Evolutionary conservation across 768 basidiomycete species (phyloP).

Genomic region (Wakefieldia striispora): DNA sequence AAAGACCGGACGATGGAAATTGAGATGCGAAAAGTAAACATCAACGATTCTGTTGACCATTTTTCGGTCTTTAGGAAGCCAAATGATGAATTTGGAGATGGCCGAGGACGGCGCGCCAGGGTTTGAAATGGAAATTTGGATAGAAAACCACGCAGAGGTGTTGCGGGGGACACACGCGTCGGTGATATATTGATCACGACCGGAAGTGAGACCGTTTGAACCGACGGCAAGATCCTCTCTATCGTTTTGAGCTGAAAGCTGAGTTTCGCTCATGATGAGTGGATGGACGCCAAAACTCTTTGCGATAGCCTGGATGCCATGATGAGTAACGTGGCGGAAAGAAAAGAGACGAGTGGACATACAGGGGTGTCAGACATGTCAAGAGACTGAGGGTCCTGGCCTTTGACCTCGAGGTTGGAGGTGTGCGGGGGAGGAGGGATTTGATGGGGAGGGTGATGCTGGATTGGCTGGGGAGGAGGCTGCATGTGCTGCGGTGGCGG

Average conservation of each 20-base stretch:
- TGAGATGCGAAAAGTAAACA: conserved; percentile 75
- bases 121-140: conserved; percentile 51
- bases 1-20: conserved; percentile 78
- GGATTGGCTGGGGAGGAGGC: conserved; percentile 34
- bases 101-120: conserved; percentile 17
- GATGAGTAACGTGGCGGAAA: conserved; percentile 5
- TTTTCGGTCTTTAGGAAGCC: conserved; percentile 75
- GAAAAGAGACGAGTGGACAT: conserved; percentile 1
- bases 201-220: conserved; percentile 65
- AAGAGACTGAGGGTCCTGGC: conserved; percentile 75
- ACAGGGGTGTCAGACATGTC: conserved; percentile 75
- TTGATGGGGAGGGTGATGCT: conserved; percentile 25
- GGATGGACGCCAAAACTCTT: conserved; percentile 78
- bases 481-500: conserved; percentile 39
- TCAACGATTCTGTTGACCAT: conserved; percentile 62
- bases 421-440: conserved; percentile 8
- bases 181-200: conserved; percentile 59
- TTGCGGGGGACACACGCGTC: conserved; percentile 61
- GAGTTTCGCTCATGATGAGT: conserved; percentile 64
- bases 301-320: conserved; percentile 53
- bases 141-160: conserved; percentile 55
- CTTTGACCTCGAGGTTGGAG: conserved; percentile 47
- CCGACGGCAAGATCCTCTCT: conserved; percentile 79
- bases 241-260: conserved; percentile 50
- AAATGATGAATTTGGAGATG: conserved; percentile 42